phyloP scores from a whole-genome alignment of 2,329 filamentous ascomycete genomes.

The Thielaviopsis populi region DNA sequence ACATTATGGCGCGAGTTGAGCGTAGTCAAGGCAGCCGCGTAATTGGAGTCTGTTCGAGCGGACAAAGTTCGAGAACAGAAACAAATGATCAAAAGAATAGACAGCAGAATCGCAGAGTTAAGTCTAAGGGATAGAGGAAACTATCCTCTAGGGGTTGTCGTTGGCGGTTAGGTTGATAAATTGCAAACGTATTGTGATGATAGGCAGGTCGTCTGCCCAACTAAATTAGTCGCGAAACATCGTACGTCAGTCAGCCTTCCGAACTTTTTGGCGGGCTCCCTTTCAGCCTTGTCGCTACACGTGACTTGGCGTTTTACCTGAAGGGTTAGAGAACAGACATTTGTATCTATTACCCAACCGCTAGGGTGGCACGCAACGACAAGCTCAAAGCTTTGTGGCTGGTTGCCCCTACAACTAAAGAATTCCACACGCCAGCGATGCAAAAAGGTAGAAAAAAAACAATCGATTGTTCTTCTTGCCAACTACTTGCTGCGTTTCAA shows the following conservation, averaged over 20 bases:
- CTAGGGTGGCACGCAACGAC: not conserved
- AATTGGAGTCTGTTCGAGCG: not conserved
- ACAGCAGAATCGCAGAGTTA: too few relatives aligned
- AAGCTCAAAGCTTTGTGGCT: not conserved
- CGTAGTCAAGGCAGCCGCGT: not conserved
- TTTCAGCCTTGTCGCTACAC: slow-evolving; percentile 7
- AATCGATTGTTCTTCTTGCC: not conserved
- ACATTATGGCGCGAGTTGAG: slow-evolving; percentile 25
- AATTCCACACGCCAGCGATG: not conserved
- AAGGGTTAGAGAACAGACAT: not conserved
- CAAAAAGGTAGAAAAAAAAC: not conserved
- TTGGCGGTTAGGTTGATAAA: too few relatives aligned
- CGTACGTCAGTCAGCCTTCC: not conserved
- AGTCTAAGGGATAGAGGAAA: too few relatives aligned
- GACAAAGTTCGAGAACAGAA: not conserved
- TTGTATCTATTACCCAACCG: not conserved
- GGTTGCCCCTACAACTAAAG: slow-evolving; percentile 11
- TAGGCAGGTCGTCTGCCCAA: not conserved
- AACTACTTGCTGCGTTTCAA: too few relatives aligned
- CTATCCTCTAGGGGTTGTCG: too few relatives aligned
- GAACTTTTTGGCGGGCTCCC: not conserved
- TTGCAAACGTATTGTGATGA: too few relatives aligned
- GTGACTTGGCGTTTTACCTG: slow-evolving; percentile 14
- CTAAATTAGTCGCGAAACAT: not conserved
- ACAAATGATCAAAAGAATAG: too few relatives aligned